Percentiles rank a stretch among this genome's conserved stretches.
phyloP scores from a whole-genome alignment of 2,329 filamentous ascomycete genomes.

The Mycocentrospora acerina region DNA sequence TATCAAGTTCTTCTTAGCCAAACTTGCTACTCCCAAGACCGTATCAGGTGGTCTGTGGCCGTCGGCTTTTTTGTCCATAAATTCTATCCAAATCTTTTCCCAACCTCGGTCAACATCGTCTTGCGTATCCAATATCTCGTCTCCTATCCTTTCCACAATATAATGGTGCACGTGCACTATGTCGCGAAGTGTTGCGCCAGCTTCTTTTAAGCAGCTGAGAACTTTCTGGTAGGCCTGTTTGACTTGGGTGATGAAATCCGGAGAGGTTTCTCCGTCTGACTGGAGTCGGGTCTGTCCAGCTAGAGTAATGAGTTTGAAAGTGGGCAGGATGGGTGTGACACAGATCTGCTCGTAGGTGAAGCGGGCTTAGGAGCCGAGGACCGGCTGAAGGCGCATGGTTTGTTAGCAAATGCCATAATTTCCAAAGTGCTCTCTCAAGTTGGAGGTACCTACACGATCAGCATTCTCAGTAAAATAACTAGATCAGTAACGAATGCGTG shows the following conservation, averaged over 20 bases:
- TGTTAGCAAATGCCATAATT: constrained; percentile 18
- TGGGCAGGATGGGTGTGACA: constrained; percentile 31
- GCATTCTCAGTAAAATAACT: too few relatives aligned
- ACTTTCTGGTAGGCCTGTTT: constrained; percentile 32
- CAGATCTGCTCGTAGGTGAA: constrained; percentile 33
- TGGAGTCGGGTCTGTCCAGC: constrained; percentile 34
- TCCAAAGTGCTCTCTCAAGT: background rate
- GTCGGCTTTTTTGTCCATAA: constrained; percentile 35
- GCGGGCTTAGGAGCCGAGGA: constrained; percentile 25
- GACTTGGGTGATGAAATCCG: constrained; percentile 29
- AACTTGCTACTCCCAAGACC: constrained; percentile 37
- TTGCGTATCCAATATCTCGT: constrained; percentile 20
- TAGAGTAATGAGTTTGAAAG: constrained; percentile 33
- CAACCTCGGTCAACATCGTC: constrained; percentile 34
- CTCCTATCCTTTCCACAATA: constrained; percentile 37
- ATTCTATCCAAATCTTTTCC: constrained; percentile 38
- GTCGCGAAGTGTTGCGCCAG: constrained; percentile 36
- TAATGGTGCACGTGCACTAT: constrained; percentile 40
- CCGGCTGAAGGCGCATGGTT: constrained; percentile 35
- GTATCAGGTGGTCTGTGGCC: constrained; percentile 42
- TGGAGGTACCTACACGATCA: background rate
- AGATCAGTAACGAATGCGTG: too few relatives aligned
- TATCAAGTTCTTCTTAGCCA: constrained; percentile 32
- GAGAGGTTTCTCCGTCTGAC: constrained; percentile 10
- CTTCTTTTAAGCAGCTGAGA: constrained; percentile 26